Conservation (phyloP, 306 rosid genomes). For the Quercus variabilis region DNA sequence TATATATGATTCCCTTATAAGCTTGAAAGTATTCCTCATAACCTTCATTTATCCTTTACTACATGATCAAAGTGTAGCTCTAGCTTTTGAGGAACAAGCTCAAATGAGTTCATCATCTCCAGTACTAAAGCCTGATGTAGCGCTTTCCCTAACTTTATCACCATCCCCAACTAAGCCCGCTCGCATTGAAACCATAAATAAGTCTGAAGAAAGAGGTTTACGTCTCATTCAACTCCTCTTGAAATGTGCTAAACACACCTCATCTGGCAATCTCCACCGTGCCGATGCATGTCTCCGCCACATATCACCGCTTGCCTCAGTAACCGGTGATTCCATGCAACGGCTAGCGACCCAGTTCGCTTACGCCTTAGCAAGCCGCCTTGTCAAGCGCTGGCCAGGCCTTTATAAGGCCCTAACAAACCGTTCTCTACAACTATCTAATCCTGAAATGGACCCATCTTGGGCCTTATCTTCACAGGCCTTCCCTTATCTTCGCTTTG, state of each 20-base stretch:
- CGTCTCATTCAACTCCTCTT: slow-evolving; percentile 20
- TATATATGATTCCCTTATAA: not conserved
- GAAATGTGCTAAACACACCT: slow-evolving; percentile 16
- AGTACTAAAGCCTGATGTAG: not conserved
- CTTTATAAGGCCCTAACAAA: slow-evolving; percentile 9
- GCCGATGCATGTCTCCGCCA: slow-evolving; percentile 26
- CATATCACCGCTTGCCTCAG: slow-evolving; percentile 17
- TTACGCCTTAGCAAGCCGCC: slow-evolving; percentile 4
- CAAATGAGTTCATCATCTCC: slow-evolving; percentile 3
- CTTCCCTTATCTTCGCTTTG: slow-evolving; percentile 8
- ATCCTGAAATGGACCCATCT: not conserved
- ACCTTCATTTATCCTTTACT: not conserved
- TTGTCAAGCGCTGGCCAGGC: slow-evolving; percentile 17
- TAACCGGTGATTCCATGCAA: slow-evolving; percentile 25
- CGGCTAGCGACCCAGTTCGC: slow-evolving; percentile 21
- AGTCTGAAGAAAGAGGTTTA: slow-evolving; percentile 18
- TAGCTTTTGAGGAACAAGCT: not conserved
- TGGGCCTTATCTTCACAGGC: not conserved
- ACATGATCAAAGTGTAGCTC: not conserved
- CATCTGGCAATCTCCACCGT: slow-evolving; percentile 20
- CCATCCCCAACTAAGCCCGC: not conserved
- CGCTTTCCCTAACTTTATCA: not conserved
- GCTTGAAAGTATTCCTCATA: not conserved
- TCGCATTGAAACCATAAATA: not conserved
- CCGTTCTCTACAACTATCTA: not conserved